phyloP scores from a whole-genome alignment of 2,329 filamentous ascomycete genomes.

The Monilinia vaccinii-corymbosi region DNA sequence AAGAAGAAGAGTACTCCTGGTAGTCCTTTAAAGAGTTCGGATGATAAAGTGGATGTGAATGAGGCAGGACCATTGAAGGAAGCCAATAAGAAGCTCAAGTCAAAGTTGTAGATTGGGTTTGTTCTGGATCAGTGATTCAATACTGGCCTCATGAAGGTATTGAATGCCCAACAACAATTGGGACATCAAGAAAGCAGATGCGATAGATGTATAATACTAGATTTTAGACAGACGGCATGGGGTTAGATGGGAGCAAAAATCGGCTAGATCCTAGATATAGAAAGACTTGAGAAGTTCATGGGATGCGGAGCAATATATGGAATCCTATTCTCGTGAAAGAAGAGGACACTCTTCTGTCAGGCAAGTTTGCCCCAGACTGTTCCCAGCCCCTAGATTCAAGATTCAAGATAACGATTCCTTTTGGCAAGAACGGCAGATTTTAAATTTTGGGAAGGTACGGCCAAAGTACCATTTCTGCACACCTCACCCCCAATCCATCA shows the following conservation, averaged over 20 bases:
- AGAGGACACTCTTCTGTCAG: not conserved
- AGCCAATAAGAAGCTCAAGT: slow-evolving; percentile 21
- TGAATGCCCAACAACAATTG: too few species aligned
- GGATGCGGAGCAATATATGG: too few species aligned
- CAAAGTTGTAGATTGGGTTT: slow-evolving; percentile 19
- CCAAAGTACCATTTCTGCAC: not conserved
- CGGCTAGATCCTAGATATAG: slow-evolving; percentile 5
- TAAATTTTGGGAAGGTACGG: not conserved
- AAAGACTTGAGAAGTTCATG: slow-evolving; percentile 3
- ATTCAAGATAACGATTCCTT: too few species aligned
- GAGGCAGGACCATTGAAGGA: slow-evolving; percentile 35
- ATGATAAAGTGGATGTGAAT: slow-evolving; percentile 25
- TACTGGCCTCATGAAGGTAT: too few species aligned
- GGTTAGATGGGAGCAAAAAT: not conserved
- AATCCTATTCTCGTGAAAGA: too few species aligned
- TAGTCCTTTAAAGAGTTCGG: slow-evolving; percentile 27
- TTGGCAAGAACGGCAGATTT: too few species aligned
- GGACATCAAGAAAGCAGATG: too few species aligned
- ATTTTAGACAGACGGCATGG: not conserved
- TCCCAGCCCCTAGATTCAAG: too few species aligned
- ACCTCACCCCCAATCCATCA: not conserved
- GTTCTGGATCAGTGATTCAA: not conserved
- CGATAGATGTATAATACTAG: not conserved
- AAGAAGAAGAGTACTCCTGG: slow-evolving; percentile 40
- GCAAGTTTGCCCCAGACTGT: not conserved